Base-by-base conservation (phyloP, 805 yeast species). In the Candida sanyiensis region DNA sequence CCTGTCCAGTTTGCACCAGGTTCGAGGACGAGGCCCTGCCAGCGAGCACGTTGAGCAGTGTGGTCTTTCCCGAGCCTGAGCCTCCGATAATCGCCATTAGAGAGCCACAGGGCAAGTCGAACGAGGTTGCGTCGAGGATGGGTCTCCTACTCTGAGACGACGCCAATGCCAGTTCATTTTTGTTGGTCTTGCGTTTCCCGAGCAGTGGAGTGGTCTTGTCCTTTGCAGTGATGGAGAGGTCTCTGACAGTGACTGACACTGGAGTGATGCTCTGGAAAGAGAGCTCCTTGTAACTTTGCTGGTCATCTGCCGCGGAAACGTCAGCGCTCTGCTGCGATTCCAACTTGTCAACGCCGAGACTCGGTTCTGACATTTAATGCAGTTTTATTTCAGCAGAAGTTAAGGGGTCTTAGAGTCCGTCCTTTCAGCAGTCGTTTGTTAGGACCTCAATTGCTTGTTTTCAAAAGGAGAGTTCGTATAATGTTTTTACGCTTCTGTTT, bases 51-150 rank as follows among this genome's bases (percentile, higher is more conserved):
- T 87, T 87, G 24, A 87, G 63, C 33, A 86, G 55, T 0, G 95
- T 84, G 0, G 95, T 87, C 52, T 87, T 86, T 3, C 95, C 96
- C 3, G 88, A 77, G 0, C 95, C 95, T 0, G 90, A 81, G 0
- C 95, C 94, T 6, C 96, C 96, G 66, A 87, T 77, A 8, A 87
- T 82, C 5, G 95, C 95, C 65, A 85, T 70, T 29, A 87, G 54
- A 3, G 81, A 67, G 11, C 85, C 84, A n/a, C 71, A 54, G 0
- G 77, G 75, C 7, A 84, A 65, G 32, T 76, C 77, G 42, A 84
- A 71, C 0, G 88, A 77, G 24, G 83, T 69, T 55, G 35, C 18
- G 18, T 44, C 39, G 12, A 54, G 43, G 7, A 49, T 41, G 6
- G 24, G 28, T 17, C 21, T 34, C 19, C 21, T 33, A 17, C 13